Conservation (phyloP, 1,139 yeast genomes). For the Sporopachydermia cereana region DNA sequence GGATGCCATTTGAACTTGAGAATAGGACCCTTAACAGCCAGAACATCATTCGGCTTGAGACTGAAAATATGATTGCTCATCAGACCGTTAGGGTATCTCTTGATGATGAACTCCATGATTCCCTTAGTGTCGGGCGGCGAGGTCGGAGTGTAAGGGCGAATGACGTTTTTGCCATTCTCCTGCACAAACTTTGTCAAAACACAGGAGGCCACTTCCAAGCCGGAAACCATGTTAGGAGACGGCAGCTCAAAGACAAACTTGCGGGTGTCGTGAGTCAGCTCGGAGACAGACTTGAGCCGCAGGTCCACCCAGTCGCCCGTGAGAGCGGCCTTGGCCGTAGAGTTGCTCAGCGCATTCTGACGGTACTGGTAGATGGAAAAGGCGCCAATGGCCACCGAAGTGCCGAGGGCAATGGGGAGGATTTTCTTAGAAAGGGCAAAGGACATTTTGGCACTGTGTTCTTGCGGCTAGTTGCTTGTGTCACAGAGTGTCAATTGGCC, state of each 20-base stretch:
- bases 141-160: constrained; percentile 95
- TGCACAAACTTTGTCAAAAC: constrained; percentile 61
- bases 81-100: constrained; percentile 75
- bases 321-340: constrained; percentile 29
- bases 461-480: too few species aligned
- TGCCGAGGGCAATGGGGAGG: not conserved
- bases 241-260: constrained; percentile 50
- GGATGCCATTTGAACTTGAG: constrained; percentile 88
- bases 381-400: constrained; percentile 2
- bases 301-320: constrained; percentile 78
- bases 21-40: constrained; percentile 91
- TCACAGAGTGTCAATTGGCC: too few species aligned
- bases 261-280: constrained; percentile 53
- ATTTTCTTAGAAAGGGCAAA: not conserved
- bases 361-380: constrained; percentile 1
- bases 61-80: constrained; percentile 65
- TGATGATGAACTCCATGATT: constrained; percentile 66
- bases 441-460: not conserved
- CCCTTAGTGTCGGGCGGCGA: constrained; percentile 64
- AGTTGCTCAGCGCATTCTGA: not conserved
- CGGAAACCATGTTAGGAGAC: constrained; percentile 44
- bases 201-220: constrained; percentile 57
- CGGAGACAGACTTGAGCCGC: constrained; percentile 46
- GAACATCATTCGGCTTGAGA: constrained; percentile 68
- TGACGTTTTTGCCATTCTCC: constrained; percentile 71